A percentile compares a stretch with the other conserved stretches of the same genome.
These are phyloP conservation scores for Sanguinoderma infundibulare DNA, from an alignment of 1,284 basidiomycete genomes.

Conservation along the genomic window DNA sequence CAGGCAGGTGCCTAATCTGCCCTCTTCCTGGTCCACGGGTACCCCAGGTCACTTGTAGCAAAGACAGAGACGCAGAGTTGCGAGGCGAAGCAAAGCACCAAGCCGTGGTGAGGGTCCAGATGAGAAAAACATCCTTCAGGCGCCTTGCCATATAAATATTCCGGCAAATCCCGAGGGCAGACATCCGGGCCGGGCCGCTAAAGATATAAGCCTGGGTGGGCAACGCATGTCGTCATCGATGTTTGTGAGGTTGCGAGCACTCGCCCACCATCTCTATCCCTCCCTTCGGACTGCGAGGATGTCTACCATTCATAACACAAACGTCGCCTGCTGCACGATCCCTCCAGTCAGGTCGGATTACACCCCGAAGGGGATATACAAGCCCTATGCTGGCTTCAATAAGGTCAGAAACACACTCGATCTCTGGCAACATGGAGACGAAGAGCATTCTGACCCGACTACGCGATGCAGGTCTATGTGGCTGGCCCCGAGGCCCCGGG, in stretches of 20 bases:
- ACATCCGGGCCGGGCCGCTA: constrained; percentile 3
- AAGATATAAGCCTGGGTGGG: neutral
- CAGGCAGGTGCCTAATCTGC: constrained; percentile 36
- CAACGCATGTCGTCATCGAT: constrained; percentile 33
- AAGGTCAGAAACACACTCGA: constrained; percentile 28
- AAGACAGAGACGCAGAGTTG: constrained; percentile 47
- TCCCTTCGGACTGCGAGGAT: constrained; percentile 33
- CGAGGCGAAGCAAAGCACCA: constrained; percentile 36
- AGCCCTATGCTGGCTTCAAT: constrained; percentile 44
- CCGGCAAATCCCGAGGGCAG: constrained; percentile 21
- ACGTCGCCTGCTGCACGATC: constrained; percentile 63
- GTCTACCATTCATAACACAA: constrained; percentile 56
- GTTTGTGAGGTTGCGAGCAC: constrained; percentile 46
- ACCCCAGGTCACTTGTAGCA: constrained; percentile 49
- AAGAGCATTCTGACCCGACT: neutral
- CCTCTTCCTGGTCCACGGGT: constrained; percentile 46
- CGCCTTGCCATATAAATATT: constrained; percentile 3
- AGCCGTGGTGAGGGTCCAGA: constrained; percentile 43
- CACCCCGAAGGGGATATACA: constrained; percentile 52
- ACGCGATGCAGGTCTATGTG: constrained; percentile 50
- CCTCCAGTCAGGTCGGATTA: constrained; percentile 58
- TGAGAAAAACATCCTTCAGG: constrained; percentile 16
- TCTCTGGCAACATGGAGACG: constrained; percentile 4
- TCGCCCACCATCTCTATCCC: constrained; percentile 46
- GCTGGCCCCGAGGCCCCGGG: constrained; percentile 49